These are phyloP conservation scores for Paspalum notatum DNA, from an alignment of 176 grass and related monocot genomes.

Conservation along the genomic window DNA sequence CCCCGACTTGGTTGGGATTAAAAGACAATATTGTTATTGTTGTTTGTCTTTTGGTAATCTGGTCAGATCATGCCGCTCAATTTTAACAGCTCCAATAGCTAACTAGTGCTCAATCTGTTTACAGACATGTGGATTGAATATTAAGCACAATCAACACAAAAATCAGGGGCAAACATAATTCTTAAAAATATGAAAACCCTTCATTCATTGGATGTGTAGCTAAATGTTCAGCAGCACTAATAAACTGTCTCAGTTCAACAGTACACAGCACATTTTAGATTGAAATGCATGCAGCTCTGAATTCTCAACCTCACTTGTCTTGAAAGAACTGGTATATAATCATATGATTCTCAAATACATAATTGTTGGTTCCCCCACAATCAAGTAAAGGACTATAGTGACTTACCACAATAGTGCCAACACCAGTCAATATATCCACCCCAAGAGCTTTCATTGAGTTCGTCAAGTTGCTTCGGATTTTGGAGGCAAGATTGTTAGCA, in stretches of 20 bases:
- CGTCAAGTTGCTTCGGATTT: conserved; percentile 91
- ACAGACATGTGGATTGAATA: neutral
- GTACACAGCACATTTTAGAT: neutral
- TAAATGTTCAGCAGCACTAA: conserved; percentile 10
- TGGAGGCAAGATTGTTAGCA: conserved; percentile 90
- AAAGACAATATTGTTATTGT: too few species aligned
- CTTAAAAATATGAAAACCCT: neutral
- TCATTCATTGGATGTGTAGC: neutral
- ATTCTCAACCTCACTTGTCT: neutral
- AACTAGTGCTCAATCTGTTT: neutral
- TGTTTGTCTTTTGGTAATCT: neutral
- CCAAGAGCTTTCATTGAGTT: conserved; percentile 93
- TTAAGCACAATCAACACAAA: conserved; percentile 1
- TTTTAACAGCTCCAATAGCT: neutral
- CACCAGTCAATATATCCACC: conserved; percentile 83
- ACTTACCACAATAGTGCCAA: conserved; percentile 84
- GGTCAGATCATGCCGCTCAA: conserved; percentile 1
- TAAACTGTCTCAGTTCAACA: neutral
- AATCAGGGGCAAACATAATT: neutral
- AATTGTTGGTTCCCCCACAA: conserved; percentile 1
- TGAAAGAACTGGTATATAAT: neutral
- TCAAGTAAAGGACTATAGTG: conserved; percentile 26
- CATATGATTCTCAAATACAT: neutral
- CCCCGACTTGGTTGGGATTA: too few species aligned
- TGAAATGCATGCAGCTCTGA: neutral